phyloP scores from a whole-genome alignment of 2,329 filamentous ascomycete genomes.

The Talaromyces funiculosus region DNA sequence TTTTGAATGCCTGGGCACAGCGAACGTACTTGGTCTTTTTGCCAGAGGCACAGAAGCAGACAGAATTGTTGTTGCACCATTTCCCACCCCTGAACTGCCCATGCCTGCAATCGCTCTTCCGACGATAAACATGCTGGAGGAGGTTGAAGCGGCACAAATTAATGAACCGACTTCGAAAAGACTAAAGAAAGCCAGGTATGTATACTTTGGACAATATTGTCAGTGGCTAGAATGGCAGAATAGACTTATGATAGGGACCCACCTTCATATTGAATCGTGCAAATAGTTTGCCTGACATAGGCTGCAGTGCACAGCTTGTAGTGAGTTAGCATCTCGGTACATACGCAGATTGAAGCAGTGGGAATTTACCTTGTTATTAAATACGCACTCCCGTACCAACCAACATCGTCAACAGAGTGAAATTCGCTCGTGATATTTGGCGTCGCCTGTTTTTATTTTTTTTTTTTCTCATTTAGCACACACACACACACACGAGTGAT shows the following conservation, averaged over 20 bases:
- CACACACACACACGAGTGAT: background rate
- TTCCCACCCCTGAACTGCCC: conserved; percentile 21
- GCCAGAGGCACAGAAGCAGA: conserved; percentile 9
- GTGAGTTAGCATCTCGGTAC: conserved; percentile 15
- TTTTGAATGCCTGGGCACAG: background rate
- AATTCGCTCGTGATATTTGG: conserved; percentile 1
- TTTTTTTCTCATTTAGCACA: no score
- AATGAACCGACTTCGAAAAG: conserved; percentile 29
- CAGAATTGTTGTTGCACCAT: conserved; percentile 20
- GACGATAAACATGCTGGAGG: conserved; percentile 25
- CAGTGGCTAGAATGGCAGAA: background rate
- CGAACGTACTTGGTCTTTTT: background rate
- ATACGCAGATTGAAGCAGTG: background rate
- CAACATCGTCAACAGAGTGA: background rate
- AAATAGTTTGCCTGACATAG: conserved; percentile 24
- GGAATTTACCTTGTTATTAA: background rate
- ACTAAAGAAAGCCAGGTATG: conserved; percentile 26
- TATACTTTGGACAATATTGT: conserved; percentile 21
- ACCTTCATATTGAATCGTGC: conserved; percentile 21
- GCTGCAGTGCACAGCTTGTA: conserved; percentile 22
- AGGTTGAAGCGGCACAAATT: conserved; percentile 21
- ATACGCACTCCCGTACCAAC: conserved; percentile 3
- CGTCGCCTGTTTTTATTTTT: background rate
- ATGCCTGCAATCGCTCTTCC: conserved; percentile 23
- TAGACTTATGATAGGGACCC: background rate